A percentile compares a stretch with the other conserved stretches of the same genome.
phyloP scores from a whole-genome alignment of 345 rosid species.

The Geranium rotundifolium region DNA sequence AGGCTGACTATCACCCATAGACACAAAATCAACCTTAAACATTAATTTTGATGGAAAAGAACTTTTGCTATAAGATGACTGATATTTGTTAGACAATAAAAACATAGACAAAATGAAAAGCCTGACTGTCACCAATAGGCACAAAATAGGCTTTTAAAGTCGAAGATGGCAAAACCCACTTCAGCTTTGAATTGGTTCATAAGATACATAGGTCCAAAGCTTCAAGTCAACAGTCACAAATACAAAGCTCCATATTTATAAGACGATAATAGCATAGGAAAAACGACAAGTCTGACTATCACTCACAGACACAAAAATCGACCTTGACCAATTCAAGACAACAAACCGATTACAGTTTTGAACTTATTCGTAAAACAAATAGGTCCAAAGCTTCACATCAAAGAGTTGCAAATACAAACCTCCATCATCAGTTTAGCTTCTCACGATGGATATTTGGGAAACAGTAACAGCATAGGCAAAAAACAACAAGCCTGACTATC shows the following conservation, averaged over 20 bases:
- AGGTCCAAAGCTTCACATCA: not conserved
- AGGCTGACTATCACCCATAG: no score
- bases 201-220: not conserved
- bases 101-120: not conserved
- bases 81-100: not conserved
- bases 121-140: not conserved
- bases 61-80: not conserved
- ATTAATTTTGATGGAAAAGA: slow-evolving; percentile 3
- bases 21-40: not conserved
- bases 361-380: not conserved
- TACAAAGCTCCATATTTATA: not conserved
- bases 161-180: no score
- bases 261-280: no score
- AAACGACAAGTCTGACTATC: no score
- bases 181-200: not conserved
- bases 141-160: not conserved
- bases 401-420: slow-evolving; percentile 15
- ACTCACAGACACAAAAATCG: no score
- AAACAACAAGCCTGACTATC: no score
- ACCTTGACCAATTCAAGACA: no score
- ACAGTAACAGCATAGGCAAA: no score
- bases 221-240: not conserved
- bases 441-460: not conserved
- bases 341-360: no score
- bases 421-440: slow-evolving; percentile 49